Evolutionary conservation across 2,329 filamentous ascomycete genomes (phyloP).

Genomic region (Alternaria atra): DNA sequence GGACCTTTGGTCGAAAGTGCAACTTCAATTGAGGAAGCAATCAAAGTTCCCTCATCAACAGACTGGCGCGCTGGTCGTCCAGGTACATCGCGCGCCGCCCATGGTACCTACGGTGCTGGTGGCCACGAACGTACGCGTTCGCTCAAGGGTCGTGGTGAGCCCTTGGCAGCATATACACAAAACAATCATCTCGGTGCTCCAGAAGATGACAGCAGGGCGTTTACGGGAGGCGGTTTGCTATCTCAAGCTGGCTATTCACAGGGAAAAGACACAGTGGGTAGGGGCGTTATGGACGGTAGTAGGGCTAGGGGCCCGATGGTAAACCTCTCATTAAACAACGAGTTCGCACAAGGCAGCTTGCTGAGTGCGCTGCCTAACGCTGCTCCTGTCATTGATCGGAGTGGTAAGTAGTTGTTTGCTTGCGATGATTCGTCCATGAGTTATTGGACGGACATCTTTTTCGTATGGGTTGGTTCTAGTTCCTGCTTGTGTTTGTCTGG

Average conservation of each 20-base stretch:
- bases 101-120: slow-evolving; percentile 41
- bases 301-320: slow-evolving; percentile 57
- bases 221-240: slow-evolving; percentile 57
- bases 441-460: background rate
- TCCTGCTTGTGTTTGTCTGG: background rate
- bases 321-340: slow-evolving; percentile 52
- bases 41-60: slow-evolving; percentile 53
- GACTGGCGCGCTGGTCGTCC: slow-evolving; percentile 56
- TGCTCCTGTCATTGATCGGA: slow-evolving; percentile 52
- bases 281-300: slow-evolving; percentile 57
- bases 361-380: slow-evolving; percentile 54
- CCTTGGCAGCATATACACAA: slow-evolving; percentile 43
- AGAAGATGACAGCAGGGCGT: slow-evolving; percentile 49
- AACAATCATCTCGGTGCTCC: slow-evolving; percentile 45
- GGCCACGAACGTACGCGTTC: slow-evolving; percentile 46
- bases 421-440: background rate
- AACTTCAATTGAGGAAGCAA: slow-evolving; percentile 55
- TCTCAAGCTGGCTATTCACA: slow-evolving; percentile 53
- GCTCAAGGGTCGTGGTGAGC: slow-evolving; percentile 47
- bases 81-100: slow-evolving; percentile 28
- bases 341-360: slow-evolving; percentile 59
- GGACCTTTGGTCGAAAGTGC: slow-evolving; percentile 58
- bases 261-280: slow-evolving; percentile 50
- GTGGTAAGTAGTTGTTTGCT: slow-evolving; percentile 29
- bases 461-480: background rate